These are phyloP conservation scores for Coemansia sp. DNA, from an alignment of 192 early-diverging fungal genomes.

Conservation along the genomic window DNA sequence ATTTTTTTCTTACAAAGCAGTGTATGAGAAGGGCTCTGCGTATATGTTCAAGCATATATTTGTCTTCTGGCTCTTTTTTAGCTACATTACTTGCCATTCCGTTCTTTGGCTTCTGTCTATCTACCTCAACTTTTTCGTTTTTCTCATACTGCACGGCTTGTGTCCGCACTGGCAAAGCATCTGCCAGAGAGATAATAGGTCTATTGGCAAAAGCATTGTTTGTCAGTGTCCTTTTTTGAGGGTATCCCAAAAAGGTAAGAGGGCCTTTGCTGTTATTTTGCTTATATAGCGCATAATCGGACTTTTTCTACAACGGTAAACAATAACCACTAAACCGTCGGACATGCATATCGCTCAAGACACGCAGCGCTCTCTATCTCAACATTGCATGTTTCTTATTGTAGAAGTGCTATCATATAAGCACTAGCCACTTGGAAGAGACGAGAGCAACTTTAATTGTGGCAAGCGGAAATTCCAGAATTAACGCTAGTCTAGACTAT, in stretches of 20 bases:
- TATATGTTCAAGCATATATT: not conserved
- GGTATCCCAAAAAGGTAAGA: not conserved
- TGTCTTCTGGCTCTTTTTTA: not conserved
- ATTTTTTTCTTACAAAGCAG: not conserved
- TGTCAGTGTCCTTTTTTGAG: not conserved
- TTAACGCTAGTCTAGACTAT: too few species aligned
- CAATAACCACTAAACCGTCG: constrained; percentile 1
- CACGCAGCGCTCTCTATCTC: not conserved
- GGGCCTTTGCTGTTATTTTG: not conserved
- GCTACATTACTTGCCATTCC: not conserved
- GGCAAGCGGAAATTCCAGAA: too few species aligned
- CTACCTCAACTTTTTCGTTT: not conserved
- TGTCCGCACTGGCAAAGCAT: not conserved
- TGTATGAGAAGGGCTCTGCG: not conserved
- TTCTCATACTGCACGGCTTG: not conserved
- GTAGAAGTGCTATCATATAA: constrained; percentile 4
- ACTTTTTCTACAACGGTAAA: not conserved
- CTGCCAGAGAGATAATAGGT: too few species aligned
- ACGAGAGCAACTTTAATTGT: too few species aligned
- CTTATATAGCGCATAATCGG: not conserved
- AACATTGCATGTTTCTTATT: not conserved
- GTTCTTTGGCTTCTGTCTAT: not conserved
- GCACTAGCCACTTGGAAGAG: not conserved
- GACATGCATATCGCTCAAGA: not conserved
- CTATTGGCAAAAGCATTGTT: not conserved